These are phyloP conservation scores for Phoenix dactylifera DNA, from an alignment of 176 grass and related monocot species.

Conservation along the genomic window DNA sequence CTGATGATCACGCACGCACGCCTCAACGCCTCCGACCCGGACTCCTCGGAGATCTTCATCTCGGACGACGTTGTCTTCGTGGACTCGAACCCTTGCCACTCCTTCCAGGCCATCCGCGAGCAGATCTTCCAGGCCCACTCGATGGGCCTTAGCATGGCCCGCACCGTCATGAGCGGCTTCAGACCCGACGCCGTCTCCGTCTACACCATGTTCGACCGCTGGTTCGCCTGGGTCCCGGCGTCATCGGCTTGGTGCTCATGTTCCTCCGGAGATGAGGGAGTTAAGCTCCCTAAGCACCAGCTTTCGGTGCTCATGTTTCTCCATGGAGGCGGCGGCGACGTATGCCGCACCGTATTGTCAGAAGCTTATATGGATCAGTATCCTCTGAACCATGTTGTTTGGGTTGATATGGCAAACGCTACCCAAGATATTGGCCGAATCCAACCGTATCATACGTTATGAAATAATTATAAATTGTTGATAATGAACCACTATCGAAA, in stretches of 20 bases:
- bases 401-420: too few relatives aligned
- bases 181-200: constrained; percentile 53
- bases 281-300: too few relatives aligned
- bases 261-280: too few relatives aligned
- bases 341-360: too few relatives aligned
- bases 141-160: constrained; percentile 47
- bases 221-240: constrained; percentile 83
- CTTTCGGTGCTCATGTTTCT: too few relatives aligned
- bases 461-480: too few relatives aligned
- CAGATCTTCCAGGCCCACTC: constrained; percentile 71
- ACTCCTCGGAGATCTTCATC: constrained; percentile 65
- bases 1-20: not conserved
- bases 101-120: constrained; percentile 95
- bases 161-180: constrained; percentile 67
- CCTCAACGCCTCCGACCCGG: constrained; percentile 72
- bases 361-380: too few relatives aligned
- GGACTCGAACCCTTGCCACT: constrained; percentile 83
- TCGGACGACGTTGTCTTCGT: constrained; percentile 71
- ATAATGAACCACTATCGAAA: too few relatives aligned
- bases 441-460: too few relatives aligned
- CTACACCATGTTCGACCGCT: constrained; percentile 64
- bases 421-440: too few relatives aligned
- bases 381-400: too few relatives aligned
- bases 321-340: too few relatives aligned
- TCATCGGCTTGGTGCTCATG: constrained; percentile 6